phyloP scores from a whole-genome alignment of 257 asterid species.

The Penstemon newberryi region DNA sequence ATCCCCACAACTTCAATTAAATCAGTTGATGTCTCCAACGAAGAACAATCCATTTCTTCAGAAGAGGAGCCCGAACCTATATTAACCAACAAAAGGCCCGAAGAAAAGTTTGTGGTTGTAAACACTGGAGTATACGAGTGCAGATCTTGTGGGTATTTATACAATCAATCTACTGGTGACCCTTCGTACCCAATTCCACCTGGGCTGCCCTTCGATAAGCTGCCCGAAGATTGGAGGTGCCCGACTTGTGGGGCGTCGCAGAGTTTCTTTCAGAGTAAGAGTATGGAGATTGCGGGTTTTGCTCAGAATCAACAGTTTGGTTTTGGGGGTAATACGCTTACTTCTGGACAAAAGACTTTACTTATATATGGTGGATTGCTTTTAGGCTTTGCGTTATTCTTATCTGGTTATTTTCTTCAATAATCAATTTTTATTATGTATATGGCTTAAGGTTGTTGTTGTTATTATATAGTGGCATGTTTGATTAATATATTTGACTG shows the following conservation, averaged over 20 bases:
- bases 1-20: constrained; percentile 28
- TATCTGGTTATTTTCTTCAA: constrained; percentile 89
- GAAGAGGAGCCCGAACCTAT: constrained; percentile 30
- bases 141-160: constrained; percentile 78
- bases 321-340: constrained; percentile 84
- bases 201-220: constrained; percentile 71
- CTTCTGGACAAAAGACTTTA: constrained; percentile 86
- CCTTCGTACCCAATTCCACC: constrained; percentile 90
- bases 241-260: constrained; percentile 92
- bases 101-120: constrained; percentile 89
- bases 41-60: constrained; percentile 42
- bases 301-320: constrained; percentile 97
- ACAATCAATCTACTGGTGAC: constrained; percentile 67
- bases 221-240: constrained; percentile 97
- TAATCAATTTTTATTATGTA: constrained; percentile 10
- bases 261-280: constrained; percentile 84
- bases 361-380: constrained; percentile 82
- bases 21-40: constrained; percentile 78
- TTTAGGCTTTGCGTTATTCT: constrained; percentile 66
- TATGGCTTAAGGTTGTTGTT: no score
- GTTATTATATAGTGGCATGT: no score
- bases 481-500: no score
- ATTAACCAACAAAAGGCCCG: constrained; percentile 52
- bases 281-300: constrained; percentile 90
- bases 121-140: constrained; percentile 87